phyloP scores from a whole-genome alignment of 2,329 filamentous ascomycete species.

The Metarhizium humberi region DNA sequence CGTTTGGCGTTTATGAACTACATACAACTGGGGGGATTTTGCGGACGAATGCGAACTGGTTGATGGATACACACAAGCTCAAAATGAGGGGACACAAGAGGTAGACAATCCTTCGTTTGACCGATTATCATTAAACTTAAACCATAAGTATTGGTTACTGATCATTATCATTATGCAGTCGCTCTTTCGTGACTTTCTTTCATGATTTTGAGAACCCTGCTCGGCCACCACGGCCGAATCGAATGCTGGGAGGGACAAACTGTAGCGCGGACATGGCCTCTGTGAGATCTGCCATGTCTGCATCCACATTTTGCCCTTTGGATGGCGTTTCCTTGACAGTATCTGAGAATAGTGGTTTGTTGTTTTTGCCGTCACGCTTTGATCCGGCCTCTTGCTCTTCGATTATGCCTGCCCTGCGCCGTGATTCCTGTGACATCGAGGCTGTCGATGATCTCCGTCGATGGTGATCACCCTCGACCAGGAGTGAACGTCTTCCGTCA shows the following conservation, averaged over 20 bases:
- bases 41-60: not conserved
- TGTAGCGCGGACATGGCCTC: constrained; percentile 62
- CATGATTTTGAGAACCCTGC: constrained; percentile 42
- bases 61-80: not conserved
- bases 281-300: constrained; percentile 53
- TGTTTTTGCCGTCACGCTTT: constrained; percentile 6
- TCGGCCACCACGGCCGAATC: constrained; percentile 52
- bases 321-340: constrained; percentile 9
- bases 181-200: constrained; percentile 12
- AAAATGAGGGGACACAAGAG: constrained; percentile 15
- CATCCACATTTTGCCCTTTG: constrained; percentile 25
- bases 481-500: constrained; percentile 71
- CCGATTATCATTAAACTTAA: constrained; percentile 15
- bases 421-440: constrained; percentile 22
- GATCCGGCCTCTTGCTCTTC: constrained; percentile 12
- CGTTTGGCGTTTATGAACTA: constrained; percentile 10
- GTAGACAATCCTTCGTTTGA: constrained; percentile 26
- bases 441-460: constrained; percentile 38
- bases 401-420: constrained; percentile 23
- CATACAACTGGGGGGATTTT: not conserved
- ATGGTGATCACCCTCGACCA: constrained; percentile 48
- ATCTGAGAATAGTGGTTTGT: constrained; percentile 10
- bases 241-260: constrained; percentile 59
- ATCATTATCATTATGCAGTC: constrained; percentile 17
- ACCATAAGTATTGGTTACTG: constrained; percentile 21